Evolutionary conservation across 75 land plant genomes (phyloP).

Genomic region (Azolla pinnata): DNA sequence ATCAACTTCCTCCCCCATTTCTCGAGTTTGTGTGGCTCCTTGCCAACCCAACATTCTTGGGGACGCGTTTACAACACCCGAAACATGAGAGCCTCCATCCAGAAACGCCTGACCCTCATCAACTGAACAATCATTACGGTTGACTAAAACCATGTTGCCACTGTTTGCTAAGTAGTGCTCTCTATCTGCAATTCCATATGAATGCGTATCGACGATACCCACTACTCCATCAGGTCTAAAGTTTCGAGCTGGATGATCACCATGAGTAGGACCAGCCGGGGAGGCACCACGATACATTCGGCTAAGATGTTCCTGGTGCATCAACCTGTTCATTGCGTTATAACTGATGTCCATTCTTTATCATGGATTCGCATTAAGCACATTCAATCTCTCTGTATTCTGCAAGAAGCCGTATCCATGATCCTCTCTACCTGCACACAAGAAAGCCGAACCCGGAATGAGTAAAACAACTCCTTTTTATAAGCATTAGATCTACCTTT

Average conservation of each 20-base stretch:
- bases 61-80: neutral
- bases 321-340: neutral
- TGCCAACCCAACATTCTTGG: constrained; percentile 1
- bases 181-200: constrained; percentile 4
- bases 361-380: neutral
- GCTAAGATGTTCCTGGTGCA: constrained; percentile 1
- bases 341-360: neutral
- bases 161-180: constrained; percentile 1
- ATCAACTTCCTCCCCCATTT: constrained; percentile 1
- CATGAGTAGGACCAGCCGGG: neutral
- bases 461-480: no score
- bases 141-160: neutral
- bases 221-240: neutral
- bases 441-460: no score
- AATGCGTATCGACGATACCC: neutral
- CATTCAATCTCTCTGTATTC: constrained; percentile 1
- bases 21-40: neutral
- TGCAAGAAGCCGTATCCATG: no score
- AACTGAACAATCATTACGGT: neutral
- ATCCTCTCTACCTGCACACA: no score
- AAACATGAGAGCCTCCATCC: neutral
- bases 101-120: neutral
- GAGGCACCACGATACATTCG: neutral
- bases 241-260: neutral
- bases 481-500: no score